Evolutionary conservation across 139 green algal species (phyloP).

Genomic region (Picochlorum sp.): DNA sequence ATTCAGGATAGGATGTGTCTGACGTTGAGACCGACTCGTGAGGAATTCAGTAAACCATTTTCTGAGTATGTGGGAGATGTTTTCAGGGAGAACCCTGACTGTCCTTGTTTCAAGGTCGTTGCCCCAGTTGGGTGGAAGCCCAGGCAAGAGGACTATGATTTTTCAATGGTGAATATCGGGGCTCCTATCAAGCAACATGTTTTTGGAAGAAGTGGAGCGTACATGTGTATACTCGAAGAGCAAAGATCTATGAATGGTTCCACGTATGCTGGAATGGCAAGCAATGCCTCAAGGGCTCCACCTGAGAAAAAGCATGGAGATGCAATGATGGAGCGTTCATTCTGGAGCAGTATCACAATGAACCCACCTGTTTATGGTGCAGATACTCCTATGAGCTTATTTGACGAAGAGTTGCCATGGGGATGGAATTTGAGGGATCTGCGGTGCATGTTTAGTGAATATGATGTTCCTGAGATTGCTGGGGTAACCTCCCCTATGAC

Average conservation of each 20-base stretch:
- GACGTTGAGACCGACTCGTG: not conserved
- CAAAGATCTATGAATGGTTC: slow-evolving; percentile 24
- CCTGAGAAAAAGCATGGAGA: slow-evolving; percentile 10
- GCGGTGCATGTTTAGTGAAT: slow-evolving; percentile 55
- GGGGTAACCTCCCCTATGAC: slow-evolving; percentile 77
- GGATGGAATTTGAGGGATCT: slow-evolving; percentile 64
- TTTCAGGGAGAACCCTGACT: slow-evolving; percentile 21
- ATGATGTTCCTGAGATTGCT: slow-evolving; percentile 23
- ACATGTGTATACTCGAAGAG: slow-evolving; percentile 33
- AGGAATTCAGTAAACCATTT: not conserved
- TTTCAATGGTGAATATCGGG: slow-evolving; percentile 16
- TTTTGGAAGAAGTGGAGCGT: slow-evolving; percentile 27
- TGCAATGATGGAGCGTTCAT: slow-evolving; percentile 46
- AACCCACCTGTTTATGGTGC: slow-evolving; percentile 76
- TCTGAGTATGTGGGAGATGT: slow-evolving; percentile 17
- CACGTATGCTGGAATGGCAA: slow-evolving; percentile 14
- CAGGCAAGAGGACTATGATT: not conserved
- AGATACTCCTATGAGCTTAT: slow-evolving; percentile 62
- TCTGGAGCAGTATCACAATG: slow-evolving; percentile 66
- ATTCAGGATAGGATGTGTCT: not conserved
- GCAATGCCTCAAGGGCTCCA: not conserved
- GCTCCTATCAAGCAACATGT: slow-evolving; percentile 35
- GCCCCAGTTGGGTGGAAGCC: slow-evolving; percentile 17
- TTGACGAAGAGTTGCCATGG: slow-evolving; percentile 40
- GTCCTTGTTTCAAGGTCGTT: slow-evolving; percentile 21